phyloP scores from a whole-genome alignment of 1,284 basidiomycete species.

The Hemileia vastatrix region DNA sequence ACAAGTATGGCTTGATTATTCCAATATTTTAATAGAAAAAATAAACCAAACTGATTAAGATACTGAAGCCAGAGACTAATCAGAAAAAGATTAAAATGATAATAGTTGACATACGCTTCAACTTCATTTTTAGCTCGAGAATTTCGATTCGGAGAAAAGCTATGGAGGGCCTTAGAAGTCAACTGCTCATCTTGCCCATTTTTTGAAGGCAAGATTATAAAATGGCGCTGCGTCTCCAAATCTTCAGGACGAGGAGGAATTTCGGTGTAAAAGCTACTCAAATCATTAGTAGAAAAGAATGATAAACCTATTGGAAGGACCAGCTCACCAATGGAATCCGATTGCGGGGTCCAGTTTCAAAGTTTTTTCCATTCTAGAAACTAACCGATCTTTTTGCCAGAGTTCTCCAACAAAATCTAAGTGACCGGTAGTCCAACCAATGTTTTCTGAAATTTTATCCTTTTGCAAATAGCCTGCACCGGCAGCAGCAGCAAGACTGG shows the following conservation, averaged over 20 bases:
- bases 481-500: slow-evolving; percentile 15
- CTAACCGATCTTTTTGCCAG: slow-evolving; percentile 5
- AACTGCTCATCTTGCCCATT: too few relatives aligned
- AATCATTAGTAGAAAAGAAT: background rate
- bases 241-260: slow-evolving; percentile 13
- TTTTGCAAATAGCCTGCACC: slow-evolving; percentile 18
- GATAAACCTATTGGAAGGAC: background rate
- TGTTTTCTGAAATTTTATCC: slow-evolving; percentile 15
- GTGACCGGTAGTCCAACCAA: slow-evolving; percentile 13
- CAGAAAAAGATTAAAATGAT: background rate
- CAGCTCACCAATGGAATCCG: slow-evolving; percentile 13
- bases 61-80: background rate
- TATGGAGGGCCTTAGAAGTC: slow-evolving; percentile 1
- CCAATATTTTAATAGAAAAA: background rate
- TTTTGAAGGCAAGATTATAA: slow-evolving; percentile 9
- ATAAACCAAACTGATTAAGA: background rate
- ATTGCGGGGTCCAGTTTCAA: slow-evolving; percentile 2
- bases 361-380: slow-evolving; percentile 4
- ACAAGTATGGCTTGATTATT: slow-evolving; percentile 1
- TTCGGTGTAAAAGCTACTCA: slow-evolving; percentile 14
- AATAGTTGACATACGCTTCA: slow-evolving; percentile 10
- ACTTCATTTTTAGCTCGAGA: slow-evolving; percentile 10
- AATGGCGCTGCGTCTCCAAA: slow-evolving; percentile 1
- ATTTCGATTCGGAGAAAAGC: slow-evolving; percentile 8
- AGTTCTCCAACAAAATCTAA: slow-evolving; percentile 18